Conservation (phyloP, 202 grass and related monocot genomes). For the Saccharum hybrid region DNA sequence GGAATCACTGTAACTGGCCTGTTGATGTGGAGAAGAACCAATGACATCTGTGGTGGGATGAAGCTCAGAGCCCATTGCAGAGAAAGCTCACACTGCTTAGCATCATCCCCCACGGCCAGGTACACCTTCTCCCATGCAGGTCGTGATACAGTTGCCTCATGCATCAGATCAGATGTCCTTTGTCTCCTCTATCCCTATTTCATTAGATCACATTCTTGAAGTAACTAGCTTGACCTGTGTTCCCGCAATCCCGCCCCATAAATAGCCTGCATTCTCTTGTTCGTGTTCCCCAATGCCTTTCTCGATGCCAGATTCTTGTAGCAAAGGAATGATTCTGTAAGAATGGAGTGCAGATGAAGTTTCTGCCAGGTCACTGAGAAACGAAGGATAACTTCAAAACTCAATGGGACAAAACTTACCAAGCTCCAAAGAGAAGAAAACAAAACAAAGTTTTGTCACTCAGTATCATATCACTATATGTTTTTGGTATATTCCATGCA, state of each 20-base stretch:
- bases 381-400: not conserved
- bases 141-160: not conserved
- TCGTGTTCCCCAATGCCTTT: constrained; percentile 4
- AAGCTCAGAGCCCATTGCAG: constrained; percentile 27
- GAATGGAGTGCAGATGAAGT: not conserved
- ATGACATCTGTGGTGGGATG: constrained; percentile 4
- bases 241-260: not conserved
- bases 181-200: constrained; percentile 10
- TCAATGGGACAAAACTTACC: constrained; percentile 5
- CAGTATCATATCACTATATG: not conserved
- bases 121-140: not conserved
- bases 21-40: constrained; percentile 39
- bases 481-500: not conserved
- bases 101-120: constrained; percentile 1
- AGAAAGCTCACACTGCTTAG: not conserved
- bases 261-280: not conserved
- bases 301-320: constrained; percentile 20
- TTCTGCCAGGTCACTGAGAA: constrained; percentile 4
- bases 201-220: not conserved
- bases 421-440: not conserved
- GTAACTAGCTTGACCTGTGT: not conserved
- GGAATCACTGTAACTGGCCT: constrained; percentile 18
- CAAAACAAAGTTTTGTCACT: constrained; percentile 15
- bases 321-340: constrained; percentile 24
- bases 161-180: constrained; percentile 10